Evolutionary conservation across 169 alveolate genomes (phyloP).

Genomic region (Ichthyophthirius multifiliis): DNA sequence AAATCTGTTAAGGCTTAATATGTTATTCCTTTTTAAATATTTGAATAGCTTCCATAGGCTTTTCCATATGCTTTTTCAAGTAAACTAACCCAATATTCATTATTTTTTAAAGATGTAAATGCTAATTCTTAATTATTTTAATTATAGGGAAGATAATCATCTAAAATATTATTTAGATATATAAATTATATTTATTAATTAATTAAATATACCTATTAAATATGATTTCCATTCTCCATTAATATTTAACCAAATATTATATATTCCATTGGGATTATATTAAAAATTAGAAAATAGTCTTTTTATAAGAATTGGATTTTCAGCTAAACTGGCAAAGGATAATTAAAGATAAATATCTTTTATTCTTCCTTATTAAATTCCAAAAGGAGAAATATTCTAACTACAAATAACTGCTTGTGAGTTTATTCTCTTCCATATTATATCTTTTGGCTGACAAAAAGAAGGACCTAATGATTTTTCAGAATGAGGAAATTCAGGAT

Average conservation of each 20-base stretch:
- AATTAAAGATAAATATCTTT: constrained; percentile 80
- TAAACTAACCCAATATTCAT: constrained; percentile 81
- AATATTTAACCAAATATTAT: constrained; percentile 71
- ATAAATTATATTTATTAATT: no score
- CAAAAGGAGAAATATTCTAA: no score
- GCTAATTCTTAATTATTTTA: constrained; percentile 53
- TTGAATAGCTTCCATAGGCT: constrained; percentile 67
- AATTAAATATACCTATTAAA: no score
- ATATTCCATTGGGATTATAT: constrained; percentile 62
- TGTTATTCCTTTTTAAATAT: constrained; percentile 67
- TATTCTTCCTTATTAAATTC: constrained; percentile 78
- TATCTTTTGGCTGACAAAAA: no score
- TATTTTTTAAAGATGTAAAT: constrained; percentile 49
- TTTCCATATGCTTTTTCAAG: constrained; percentile 88
- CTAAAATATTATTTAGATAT: constrained; percentile 76
- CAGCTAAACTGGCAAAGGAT: constrained; percentile 79
- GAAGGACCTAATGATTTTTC: no score
- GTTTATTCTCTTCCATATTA: no score
- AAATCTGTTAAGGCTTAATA: constrained; percentile 63
- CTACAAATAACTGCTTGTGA: no score
- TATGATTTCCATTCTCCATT: constrained; percentile 86
- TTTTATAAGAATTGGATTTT: constrained; percentile 60
- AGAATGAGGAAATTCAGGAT: no score
- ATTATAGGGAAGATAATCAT: constrained; percentile 83
- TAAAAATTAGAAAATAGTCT: constrained; percentile 75